Conservation (phyloP, 441 rosid genomes). For the Cnidoscolus chayamansa region DNA sequence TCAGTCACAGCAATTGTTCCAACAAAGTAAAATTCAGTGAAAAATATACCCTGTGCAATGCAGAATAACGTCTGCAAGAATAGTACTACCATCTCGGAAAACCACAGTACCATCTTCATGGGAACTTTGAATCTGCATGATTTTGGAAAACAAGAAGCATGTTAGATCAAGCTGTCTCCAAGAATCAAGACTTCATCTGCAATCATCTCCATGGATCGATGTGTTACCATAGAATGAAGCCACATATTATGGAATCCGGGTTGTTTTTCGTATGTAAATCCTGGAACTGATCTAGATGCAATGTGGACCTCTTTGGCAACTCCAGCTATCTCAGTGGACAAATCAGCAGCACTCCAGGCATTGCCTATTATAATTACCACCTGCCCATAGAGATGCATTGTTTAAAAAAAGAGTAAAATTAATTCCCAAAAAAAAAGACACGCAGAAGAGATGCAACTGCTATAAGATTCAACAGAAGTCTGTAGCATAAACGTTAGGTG, state of each 20-base stretch:
- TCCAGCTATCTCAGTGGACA: slow-evolving; percentile 53
- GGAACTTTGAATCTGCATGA: slow-evolving; percentile 49
- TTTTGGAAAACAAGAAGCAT: not conserved
- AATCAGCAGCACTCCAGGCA: slow-evolving; percentile 59
- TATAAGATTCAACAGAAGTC: not conserved
- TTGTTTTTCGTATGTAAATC: slow-evolving; percentile 34
- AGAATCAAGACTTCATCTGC: not conserved
- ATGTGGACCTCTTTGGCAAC: slow-evolving; percentile 74
- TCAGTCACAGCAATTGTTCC: no score
- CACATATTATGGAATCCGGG: slow-evolving; percentile 41
- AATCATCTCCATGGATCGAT: not conserved
- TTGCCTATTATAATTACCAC: slow-evolving; percentile 60
- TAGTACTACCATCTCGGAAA: slow-evolving; percentile 43
- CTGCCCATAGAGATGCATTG: slow-evolving; percentile 22
- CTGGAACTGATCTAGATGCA: slow-evolving; percentile 44
- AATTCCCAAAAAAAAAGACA: not conserved
- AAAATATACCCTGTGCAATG: slow-evolving; percentile 59
- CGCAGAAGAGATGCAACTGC: not conserved
- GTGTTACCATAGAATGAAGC: slow-evolving; percentile 65
- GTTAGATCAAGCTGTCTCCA: not conserved
- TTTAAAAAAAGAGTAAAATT: not conserved
- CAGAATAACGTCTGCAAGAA: slow-evolving; percentile 46
- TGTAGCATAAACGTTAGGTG: not conserved
- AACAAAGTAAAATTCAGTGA: not conserved
- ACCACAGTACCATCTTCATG: slow-evolving; percentile 47